Evolutionary conservation across 2,329 filamentous ascomycete species (phyloP), one percentile per base, ranked within the genome.

Genomic region (Sporothrix euskadiensis): DNA sequence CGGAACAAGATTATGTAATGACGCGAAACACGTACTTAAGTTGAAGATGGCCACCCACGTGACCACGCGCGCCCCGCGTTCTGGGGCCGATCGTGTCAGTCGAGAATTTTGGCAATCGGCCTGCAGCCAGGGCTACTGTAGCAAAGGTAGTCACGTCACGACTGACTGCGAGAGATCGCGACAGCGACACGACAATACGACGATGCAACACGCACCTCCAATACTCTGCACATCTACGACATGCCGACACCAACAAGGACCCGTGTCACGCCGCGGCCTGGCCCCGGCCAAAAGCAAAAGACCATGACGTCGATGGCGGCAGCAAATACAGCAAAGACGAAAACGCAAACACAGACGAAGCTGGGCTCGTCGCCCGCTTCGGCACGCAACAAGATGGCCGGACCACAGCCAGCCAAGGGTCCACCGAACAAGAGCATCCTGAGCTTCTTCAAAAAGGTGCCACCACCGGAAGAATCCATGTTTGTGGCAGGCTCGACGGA

Each of bases 361-460:
- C 12, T 61, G 39, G 61, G 39, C 10, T 66, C 39, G 0, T 66
- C 61, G n/a, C 56, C 56, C 22, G 56, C 41, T 4, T 57, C 54
- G 22, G 14, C 19, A 22, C 56, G 54, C 22, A 54, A 57, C 68
- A 59, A 47, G 26, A 41, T 74, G 14, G 78, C 77, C 65, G 69
- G 44, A 3, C 44, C 74, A 56, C 32, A 66, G 6, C 26, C 71
- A 26, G 44, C 47, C 30, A 65, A 65, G 32, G 52, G 19, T 16
- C 73, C 70, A 19, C 63, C 61, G 14, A 93, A 92, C 77, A 84
- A 85, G 7, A 93, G 90, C 75, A 93, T 94, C 44, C 82, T 93
- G 16, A 93, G 82, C 75, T 94, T 93, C 80, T 94, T 94, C 79
- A 90, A 92, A 78, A 94, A 93, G 78, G 85, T 88, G 0, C 86